Evolutionary conservation across 2,329 filamentous ascomycete genomes (phyloP).

Genomic region (Sporothrix protearum): DNA sequence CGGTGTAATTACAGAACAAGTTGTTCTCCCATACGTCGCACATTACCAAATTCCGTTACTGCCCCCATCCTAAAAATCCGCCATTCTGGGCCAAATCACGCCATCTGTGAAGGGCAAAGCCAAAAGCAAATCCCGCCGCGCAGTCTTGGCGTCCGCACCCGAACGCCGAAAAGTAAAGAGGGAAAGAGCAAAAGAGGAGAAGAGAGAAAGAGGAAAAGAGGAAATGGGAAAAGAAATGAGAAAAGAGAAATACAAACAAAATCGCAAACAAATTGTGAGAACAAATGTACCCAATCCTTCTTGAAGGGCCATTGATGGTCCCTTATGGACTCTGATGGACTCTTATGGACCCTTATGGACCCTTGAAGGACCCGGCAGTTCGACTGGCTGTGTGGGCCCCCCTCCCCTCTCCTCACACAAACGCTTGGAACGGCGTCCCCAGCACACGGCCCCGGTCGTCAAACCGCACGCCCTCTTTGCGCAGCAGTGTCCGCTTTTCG

Average conservation of each 20-base stretch:
- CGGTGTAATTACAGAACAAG: not conserved
- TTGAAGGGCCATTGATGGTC: not conserved
- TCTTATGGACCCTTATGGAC: too few species aligned
- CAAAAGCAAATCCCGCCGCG: constrained; percentile 7
- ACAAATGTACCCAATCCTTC: not conserved
- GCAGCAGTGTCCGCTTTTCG: constrained; percentile 61
- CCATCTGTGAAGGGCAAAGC: not conserved
- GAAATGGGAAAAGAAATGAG: not conserved
- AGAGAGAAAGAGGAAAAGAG: not conserved
- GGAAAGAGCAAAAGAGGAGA: not conserved
- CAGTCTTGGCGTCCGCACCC: not conserved
- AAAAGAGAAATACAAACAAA: not conserved
- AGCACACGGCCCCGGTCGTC: constrained; percentile 58
- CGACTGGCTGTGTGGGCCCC: not conserved
- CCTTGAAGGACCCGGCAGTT: not conserved
- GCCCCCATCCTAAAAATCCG: not conserved
- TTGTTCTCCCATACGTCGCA: not conserved
- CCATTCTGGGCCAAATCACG: constrained; percentile 13
- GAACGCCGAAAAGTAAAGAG: not conserved
- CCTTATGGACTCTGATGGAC: not conserved
- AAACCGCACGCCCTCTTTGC: constrained; percentile 62
- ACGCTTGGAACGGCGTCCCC: constrained; percentile 52
- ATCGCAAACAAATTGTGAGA: too few species aligned
- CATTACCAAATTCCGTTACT: not conserved
- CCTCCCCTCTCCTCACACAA: constrained; percentile 31